A percentile compares a stretch with the other conserved stretches of the same genome.
Conservation (phyloP, 306 rosid species). For the Begonia fuchsioides region DNA sequence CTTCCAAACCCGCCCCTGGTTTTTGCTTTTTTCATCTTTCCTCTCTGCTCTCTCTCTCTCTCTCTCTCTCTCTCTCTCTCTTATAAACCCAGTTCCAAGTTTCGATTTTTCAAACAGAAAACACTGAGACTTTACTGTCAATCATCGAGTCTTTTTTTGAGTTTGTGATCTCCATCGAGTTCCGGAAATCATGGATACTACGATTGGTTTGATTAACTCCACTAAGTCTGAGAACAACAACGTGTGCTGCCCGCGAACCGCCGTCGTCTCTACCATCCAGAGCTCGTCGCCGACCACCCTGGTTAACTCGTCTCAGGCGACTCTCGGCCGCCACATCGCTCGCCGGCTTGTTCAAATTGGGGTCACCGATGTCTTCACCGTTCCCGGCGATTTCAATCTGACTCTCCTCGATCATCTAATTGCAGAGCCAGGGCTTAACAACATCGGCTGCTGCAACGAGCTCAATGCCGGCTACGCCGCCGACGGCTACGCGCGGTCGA, state of each 20-base stretch:
- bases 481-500: constrained; percentile 37
- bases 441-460: constrained; percentile 44
- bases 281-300: constrained; percentile 4
- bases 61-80: no score
- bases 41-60: no score
- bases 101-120: no score
- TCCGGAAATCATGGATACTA: constrained; percentile 13
- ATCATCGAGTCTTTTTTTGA: no score
- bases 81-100: no score
- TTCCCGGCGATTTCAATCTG: constrained; percentile 48
- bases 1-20: no score
- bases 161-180: no score
- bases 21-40: no score
- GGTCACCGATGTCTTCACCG: constrained; percentile 36
- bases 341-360: constrained; percentile 38
- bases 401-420: constrained; percentile 46
- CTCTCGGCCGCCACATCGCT: constrained; percentile 37
- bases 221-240: constrained; percentile 9
- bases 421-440: constrained; percentile 27
- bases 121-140: no score
- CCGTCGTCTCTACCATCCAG: constrained; percentile 14
- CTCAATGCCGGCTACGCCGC: constrained; percentile 62
- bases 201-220: constrained; percentile 21
- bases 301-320: constrained; percentile 16
- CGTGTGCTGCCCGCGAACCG: constrained; percentile 13